Base-by-base conservation (phyloP, 2,329 filamentous ascomycete species). In the Pseudogymnoascus sp. region DNA sequence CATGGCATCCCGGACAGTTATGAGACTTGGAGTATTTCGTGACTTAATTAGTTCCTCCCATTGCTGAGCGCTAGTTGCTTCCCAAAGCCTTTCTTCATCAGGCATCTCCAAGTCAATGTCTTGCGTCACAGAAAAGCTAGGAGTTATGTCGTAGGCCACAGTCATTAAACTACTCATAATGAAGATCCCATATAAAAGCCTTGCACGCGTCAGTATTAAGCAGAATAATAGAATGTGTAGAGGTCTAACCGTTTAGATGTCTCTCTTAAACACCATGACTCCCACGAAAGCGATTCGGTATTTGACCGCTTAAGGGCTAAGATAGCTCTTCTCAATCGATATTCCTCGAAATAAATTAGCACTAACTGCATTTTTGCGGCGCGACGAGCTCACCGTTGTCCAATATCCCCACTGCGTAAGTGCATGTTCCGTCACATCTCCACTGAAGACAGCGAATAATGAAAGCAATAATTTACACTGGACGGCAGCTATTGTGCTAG, bases 91-190 rank as follows among this genome's bases (percentile, higher is more conserved):
- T n/a, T 61, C 59, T 40, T 16, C 19, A 22, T 61, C 31, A 5
- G 35, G 59, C 14, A 61, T 37, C 16, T 40, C 59, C 12, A 61
- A 22, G 16, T 61, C 59, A n/a, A 61, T 38, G 59, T 61, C 59
- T 31, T 61, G 59, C 22, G 33, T 61, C 6, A 40, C 35, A 11
- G 16, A n/a, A 31, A 61, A 31, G 28, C 19, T 19, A 38, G 24
- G 59, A 38, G 31, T 24, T 10, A 31, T 38, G n/a, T 31, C 26
- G 31, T 61, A 61, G 10, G 35, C 12, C 28, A 61, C 59, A 40
- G 35, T 40, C 12, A 61, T 24, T 19, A 61, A 16, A 26, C 35
- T 61, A 1, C 33, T 38, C 16, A 38, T 22, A n/a, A 61, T 31
- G 31, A 61, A 61, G 35, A 41, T 38, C 16, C 59, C 59, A 40